Evolutionary conservation across 352 stramenopile genomes (phyloP), one percentile per base, ranked within the genome.

Genomic region (Ochromonadaceae sp.): DNA sequence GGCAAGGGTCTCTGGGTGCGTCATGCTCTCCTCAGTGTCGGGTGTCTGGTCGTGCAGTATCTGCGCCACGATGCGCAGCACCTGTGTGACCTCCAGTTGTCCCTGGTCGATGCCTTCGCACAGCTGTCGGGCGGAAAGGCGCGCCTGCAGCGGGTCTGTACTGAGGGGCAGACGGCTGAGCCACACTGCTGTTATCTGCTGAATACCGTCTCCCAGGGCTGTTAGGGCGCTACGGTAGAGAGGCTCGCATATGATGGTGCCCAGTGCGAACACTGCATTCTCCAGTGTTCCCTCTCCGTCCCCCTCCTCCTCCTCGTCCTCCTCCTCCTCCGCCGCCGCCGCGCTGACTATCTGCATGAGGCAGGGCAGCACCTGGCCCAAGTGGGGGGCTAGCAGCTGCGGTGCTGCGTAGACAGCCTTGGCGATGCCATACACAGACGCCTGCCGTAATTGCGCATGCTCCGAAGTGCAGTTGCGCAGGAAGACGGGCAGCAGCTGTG

Each of bases 391-490:
- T 25, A 31, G 9, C 17, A 57, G 15, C 38, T 12, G 3, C 41
- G 48, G 26, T 17, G 48, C 26, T n/a, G 41, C 7, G n/a, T 35
- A 42, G 28, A 12, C 25, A 10, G 26, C 26, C 10, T 31, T 7
- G 34, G 34, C 53, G 25, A 61, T 9, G n/a, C 53, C 53, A 47
- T 61, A 61, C 20, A 50, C 38, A 22, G 53, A 43, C 28, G 36
- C 32, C 35, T 61, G 53, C 26, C 10, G n/a, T 30, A 61, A 58
- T 34, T 49, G 17, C 17, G 25, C n/a, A 61, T 61, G 9, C 12
- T 52, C 34, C 31, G 26, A 58, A 12, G 44, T 22, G 4, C 34
- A 48, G 34, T 43, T 47, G 20, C 22, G 10, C 26, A 50, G 30
- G 5, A 61, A 61, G 7, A 61, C n/a, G 14, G 28, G 30, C 22